Conservation (phyloP, 2,329 filamentous ascomycete genomes). For the Acarospora socialis region DNA sequence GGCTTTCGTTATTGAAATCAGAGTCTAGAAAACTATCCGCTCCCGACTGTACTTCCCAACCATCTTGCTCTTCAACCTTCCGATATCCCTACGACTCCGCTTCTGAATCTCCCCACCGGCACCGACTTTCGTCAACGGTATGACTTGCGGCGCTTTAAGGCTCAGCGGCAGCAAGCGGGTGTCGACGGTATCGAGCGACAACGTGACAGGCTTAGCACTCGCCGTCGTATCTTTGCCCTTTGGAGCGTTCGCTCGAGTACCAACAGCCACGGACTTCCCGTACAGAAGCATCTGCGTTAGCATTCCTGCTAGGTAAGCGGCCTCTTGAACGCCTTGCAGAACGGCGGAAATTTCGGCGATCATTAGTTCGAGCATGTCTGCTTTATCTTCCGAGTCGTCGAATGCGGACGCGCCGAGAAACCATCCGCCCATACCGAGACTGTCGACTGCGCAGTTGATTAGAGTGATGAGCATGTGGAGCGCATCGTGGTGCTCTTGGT, state of each 20-base stretch:
- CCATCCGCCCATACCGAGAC: constrained; percentile 34
- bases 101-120: constrained; percentile 55
- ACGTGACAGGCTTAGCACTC: constrained; percentile 1
- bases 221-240: neutral
- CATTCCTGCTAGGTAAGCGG: constrained; percentile 32
- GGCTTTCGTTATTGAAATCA: neutral
- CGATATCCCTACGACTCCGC: constrained; percentile 58
- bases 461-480: constrained; percentile 27
- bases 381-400: constrained; percentile 24
- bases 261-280: constrained; percentile 16
- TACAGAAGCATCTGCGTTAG: constrained; percentile 16
- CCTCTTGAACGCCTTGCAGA: constrained; percentile 33
- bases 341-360: constrained; percentile 34
- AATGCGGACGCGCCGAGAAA: constrained; percentile 24
- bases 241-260: constrained; percentile 7
- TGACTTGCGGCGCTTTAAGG: constrained; percentile 41
- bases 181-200: constrained; percentile 5
- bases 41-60: constrained; percentile 75
- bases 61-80: constrained; percentile 62
- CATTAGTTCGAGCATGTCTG: constrained; percentile 32
- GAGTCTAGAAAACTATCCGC: constrained; percentile 50
- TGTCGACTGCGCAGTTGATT: constrained; percentile 32
- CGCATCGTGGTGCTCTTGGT: constrained; percentile 19
- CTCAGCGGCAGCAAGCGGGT: constrained; percentile 52
- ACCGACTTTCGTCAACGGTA: constrained; percentile 45